Evolutionary conservation across 352 stramenopile species (phyloP), one percentile per base, ranked within the genome.

Genomic region (Aphanomyces invadans): DNA sequence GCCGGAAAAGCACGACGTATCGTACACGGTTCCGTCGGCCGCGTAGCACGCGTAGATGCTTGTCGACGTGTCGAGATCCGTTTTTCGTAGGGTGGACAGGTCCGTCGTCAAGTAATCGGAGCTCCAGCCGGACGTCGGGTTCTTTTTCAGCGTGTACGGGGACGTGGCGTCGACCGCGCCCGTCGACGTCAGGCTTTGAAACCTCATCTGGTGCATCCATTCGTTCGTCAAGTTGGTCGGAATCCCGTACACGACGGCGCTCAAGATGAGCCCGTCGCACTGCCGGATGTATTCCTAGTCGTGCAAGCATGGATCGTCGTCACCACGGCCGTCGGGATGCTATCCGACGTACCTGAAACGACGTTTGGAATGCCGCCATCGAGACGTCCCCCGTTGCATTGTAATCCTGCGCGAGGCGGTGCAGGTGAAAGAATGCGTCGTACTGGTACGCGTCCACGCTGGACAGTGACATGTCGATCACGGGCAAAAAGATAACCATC

Each of bases 401-500:
- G 74, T 88, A 95, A 59, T 93, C 80, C 51, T 92, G 85, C 1
- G 81, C 79, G 65, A 87, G 91, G 25, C 83, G 80, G 68, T 95
- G 87, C 28, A 95, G 68, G 17, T 87, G 76, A 42, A 91, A 86
- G 28, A 95, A 77, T 45, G 89, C 79, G 11, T 75, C 79, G 3
- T 76, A 71, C 59, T 95, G 86, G 55, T 90, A 94, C 48, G 92
- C 81, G 66, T 92, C 78, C 26, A 81, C 75, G 0, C 81, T 89
- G 39, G 90, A 79, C 9, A 93, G 78, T 0, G 76, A 79, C 2
- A 78, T 79, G 26, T 93, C 86, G 45, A 95, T 90, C 39, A 92
- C 86, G 4, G 84, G 86, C 0, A 87, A 89, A 0, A 92, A 68
- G 49, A 95, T 89, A 56, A 95, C 91, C 71, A 95, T 95, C 3